These are phyloP conservation scores for Biancaea sappan DNA, from an alignment of 306 rosid species.

Conservation along the genomic window DNA sequence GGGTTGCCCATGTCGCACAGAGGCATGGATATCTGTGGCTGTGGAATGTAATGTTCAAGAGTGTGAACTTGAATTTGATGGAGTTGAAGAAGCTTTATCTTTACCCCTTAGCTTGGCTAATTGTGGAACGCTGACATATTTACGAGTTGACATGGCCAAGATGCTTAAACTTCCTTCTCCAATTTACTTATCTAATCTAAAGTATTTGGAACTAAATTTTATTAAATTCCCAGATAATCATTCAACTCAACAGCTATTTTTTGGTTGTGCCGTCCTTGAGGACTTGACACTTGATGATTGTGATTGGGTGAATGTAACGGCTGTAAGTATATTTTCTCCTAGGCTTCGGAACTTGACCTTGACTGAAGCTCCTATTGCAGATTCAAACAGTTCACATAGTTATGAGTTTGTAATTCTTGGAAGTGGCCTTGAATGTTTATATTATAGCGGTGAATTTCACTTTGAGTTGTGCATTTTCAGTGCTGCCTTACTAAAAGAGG, in stretches of 20 bases:
- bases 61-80: conserved; percentile 2
- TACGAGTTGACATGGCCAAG: background rate
- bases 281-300: conserved; percentile 17
- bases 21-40: background rate
- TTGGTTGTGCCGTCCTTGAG: conserved; percentile 30
- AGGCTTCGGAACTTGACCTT: conserved; percentile 24
- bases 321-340: conserved; percentile 15
- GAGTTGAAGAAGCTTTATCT: background rate
- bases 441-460: no score
- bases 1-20: background rate
- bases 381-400: no score
- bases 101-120: conserved; percentile 17
- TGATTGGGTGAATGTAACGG: conserved; percentile 24
- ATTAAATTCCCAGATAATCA: background rate
- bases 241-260: conserved; percentile 21
- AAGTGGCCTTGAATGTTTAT: background rate
- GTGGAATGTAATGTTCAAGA: conserved; percentile 12
- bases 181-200: conserved; percentile 26
- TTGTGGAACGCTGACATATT: conserved; percentile 12
- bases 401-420: no score
- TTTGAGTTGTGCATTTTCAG: no score
- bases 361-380: background rate
- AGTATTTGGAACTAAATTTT: background rate
- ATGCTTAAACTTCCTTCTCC: conserved; percentile 24
- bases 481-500: no score